Evolutionary conservation across 1,139 yeast genomes (phyloP).

Genomic region (Wickerhamomyces sp.): DNA sequence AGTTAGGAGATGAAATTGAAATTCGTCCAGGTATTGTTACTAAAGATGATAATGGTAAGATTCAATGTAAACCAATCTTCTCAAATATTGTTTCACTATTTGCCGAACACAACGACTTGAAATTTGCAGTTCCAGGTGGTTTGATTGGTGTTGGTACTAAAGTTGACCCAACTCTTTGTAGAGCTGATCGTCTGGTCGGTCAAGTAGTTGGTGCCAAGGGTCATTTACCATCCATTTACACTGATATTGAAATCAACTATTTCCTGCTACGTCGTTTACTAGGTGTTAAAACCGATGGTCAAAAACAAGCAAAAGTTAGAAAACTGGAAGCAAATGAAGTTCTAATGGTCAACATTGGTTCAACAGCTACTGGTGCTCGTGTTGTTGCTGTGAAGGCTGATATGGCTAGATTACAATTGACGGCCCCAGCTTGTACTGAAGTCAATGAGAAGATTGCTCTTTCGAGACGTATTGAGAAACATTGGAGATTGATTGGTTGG

Average conservation of each 20-base stretch:
- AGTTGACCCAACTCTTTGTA: slow-evolving; percentile 97
- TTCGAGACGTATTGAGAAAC: slow-evolving; percentile 98
- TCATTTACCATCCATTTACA: slow-evolving; percentile 89
- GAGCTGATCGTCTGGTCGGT: slow-evolving; percentile 99
- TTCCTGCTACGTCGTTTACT: slow-evolving; percentile 93
- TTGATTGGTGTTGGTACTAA: slow-evolving; percentile 99
- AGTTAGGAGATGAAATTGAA: slow-evolving; percentile 96
- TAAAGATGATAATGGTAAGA: slow-evolving; percentile 87
- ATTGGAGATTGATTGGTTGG: slow-evolving; percentile 99
- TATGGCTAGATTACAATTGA: slow-evolving; percentile 96
- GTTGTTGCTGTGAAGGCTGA: slow-evolving; percentile 98
- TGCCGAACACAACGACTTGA: slow-evolving; percentile 96
- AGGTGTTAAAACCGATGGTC: slow-evolving; percentile 98
- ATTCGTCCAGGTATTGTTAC: slow-evolving; percentile 98
- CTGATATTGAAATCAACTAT: slow-evolving; percentile 96
- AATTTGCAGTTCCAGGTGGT: slow-evolving; percentile 99
- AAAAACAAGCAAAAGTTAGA: slow-evolving; percentile 94
- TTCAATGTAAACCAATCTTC: slow-evolving; percentile 93
- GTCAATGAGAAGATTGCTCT: slow-evolving; percentile 96
- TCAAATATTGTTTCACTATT: slow-evolving; percentile 90
- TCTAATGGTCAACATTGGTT: slow-evolving; percentile 97
- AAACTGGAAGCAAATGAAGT: slow-evolving; percentile 93
- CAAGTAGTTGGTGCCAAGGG: slow-evolving; percentile 99
- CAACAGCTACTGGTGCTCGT: slow-evolving; percentile 99
- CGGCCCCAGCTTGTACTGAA: slow-evolving; percentile 99